A percentile compares a stretch with the other conserved stretches of the same genome.
These are phyloP conservation scores for Purpureocillium takamizusanense DNA, from an alignment of 2,329 filamentous ascomycete genomes.

Conservation along the genomic window DNA sequence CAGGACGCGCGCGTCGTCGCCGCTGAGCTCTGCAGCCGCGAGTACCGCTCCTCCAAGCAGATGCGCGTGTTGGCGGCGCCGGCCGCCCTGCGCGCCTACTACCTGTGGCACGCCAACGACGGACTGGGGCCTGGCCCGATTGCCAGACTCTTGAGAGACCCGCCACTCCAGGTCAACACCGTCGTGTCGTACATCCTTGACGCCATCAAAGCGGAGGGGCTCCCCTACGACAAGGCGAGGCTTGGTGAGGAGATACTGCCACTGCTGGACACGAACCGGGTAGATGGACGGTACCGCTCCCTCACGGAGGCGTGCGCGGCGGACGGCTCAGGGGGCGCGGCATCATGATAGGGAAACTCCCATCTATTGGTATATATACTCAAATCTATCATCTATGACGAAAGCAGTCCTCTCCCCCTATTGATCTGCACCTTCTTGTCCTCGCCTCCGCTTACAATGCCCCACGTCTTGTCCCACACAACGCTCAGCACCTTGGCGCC, in stretches of 20 bases:
- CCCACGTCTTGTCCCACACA: constrained; percentile 75
- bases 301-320: constrained; percentile 15
- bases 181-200: constrained; percentile 51
- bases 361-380: not conserved
- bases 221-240: constrained; percentile 39
- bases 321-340: not conserved
- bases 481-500: constrained; percentile 87
- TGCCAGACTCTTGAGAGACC: constrained; percentile 47
- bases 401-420: constrained; percentile 46
- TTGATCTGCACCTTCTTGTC: constrained; percentile 95
- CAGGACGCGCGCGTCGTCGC: constrained; percentile 32
- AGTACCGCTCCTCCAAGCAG: constrained; percentile 24
- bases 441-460: constrained; percentile 86
- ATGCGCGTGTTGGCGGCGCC: constrained; percentile 13
- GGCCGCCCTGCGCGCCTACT: constrained; percentile 47
- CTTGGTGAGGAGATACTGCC: constrained; percentile 35
- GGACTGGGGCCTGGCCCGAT: constrained; percentile 38
- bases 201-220: constrained; percentile 38
- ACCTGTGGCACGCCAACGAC: constrained; percentile 50
- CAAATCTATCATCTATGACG: constrained; percentile 17
- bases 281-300: constrained; percentile 13
- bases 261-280: constrained; percentile 16
- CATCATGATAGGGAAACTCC: not conserved
- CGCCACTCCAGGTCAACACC: constrained; percentile 47
- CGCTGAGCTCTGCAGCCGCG: constrained; percentile 28